A percentile compares a stretch with the other conserved stretches of the same genome.
Conservation (phyloP, 2,329 filamentous ascomycete species). For the Pseudogymnoascus destructans region DNA sequence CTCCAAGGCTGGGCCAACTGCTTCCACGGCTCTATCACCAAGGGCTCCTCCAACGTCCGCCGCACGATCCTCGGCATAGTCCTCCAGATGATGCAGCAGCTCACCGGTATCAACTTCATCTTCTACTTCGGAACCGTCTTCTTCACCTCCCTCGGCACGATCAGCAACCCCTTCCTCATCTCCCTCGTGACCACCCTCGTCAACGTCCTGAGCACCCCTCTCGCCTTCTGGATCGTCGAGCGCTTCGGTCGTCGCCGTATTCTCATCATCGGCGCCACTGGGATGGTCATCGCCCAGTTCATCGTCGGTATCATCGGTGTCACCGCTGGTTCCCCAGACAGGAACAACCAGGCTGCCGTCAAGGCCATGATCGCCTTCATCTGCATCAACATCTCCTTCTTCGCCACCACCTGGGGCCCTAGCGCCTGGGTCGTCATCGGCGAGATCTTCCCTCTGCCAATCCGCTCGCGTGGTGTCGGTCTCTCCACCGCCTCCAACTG, state of each 20-base stretch:
- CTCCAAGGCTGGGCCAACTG: conserved; percentile 55
- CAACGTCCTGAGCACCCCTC: conserved; percentile 46
- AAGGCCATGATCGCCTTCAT: conserved; percentile 72
- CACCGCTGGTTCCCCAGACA: conserved; percentile 43
- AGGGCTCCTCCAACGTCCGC: conserved; percentile 53
- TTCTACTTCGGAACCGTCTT: conserved; percentile 80
- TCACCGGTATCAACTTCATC: conserved; percentile 81
- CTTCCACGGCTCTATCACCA: conserved; percentile 50
- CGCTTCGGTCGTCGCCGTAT: conserved; percentile 66
- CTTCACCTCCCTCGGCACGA: conserved; percentile 54
- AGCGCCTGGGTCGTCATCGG: conserved; percentile 71
- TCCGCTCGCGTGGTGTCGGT: conserved; percentile 73
- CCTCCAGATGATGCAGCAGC: conserved; percentile 72
- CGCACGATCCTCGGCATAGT: conserved; percentile 58
- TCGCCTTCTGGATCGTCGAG: conserved; percentile 79
- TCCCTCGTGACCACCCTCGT: conserved; percentile 39
- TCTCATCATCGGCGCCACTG: conserved; percentile 63
- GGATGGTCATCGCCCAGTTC: conserved; percentile 76
- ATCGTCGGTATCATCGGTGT: conserved; percentile 54
- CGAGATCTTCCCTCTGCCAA: conserved; percentile 76
- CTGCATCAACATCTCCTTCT: conserved; percentile 84
- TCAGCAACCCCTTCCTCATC: conserved; percentile 45
- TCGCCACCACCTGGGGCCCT: conserved; percentile 76
- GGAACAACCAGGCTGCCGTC: conserved; percentile 37
- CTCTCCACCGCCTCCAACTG: conserved; percentile 80